Conservation (phyloP, 441 rosid species). For the Euphorbia corollata region DNA sequence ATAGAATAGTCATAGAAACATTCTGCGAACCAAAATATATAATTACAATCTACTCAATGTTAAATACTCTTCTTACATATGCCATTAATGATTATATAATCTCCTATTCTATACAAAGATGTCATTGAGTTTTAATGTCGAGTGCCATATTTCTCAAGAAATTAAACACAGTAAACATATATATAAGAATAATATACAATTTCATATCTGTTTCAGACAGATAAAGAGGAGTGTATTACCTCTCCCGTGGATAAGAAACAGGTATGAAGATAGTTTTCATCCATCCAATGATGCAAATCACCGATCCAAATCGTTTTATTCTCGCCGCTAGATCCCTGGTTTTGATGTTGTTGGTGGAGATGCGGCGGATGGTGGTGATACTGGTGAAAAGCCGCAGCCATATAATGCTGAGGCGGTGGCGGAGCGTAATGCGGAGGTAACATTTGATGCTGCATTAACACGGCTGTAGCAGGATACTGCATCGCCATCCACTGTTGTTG, state of each 20-base stretch:
- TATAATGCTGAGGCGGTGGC: conserved; percentile 47
- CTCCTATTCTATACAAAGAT: neutral
- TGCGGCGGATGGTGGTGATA: conserved; percentile 29
- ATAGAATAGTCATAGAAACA: too few species aligned
- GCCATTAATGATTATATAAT: neutral
- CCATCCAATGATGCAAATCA: conserved; percentile 96
- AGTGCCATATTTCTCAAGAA: neutral
- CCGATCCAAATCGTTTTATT: conserved; percentile 85
- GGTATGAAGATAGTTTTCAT: conserved; percentile 66
- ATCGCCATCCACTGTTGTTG: conserved; percentile 55
- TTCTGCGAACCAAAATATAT: too few species aligned
- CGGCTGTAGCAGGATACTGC: conserved; percentile 66
- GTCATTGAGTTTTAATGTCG: neutral
- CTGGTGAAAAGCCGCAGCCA: conserved; percentile 43
- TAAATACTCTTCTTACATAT: neutral
- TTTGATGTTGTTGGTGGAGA: conserved; percentile 29
- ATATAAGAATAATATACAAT: neutral
- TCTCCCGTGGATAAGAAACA: conserved; percentile 70
- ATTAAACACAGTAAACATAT: neutral
- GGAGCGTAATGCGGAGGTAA: conserved; percentile 42
- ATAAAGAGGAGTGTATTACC: conserved; percentile 30
- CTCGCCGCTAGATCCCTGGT: conserved; percentile 50
- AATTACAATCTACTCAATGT: neutral
- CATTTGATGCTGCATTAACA: conserved; percentile 84
- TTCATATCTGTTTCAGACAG: neutral